A percentile compares a stretch with the other conserved stretches of the same genome.
Evolutionary conservation across 352 stramenopile genomes (phyloP).

Genomic region (Phytophthora crassamura): DNA sequence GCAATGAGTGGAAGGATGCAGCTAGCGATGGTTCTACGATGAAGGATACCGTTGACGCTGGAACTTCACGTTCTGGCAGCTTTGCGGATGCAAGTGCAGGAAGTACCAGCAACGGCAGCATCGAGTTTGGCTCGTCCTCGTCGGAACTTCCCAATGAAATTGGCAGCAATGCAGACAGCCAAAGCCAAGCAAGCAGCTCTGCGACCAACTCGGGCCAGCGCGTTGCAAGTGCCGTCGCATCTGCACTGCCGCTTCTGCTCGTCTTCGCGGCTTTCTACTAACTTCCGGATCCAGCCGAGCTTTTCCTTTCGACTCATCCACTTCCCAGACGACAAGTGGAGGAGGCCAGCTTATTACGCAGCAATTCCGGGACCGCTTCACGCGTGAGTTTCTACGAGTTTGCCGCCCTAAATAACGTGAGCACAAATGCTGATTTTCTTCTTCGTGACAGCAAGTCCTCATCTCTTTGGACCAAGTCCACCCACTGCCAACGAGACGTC

Average conservation of each 20-base stretch:
- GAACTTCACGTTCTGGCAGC: neutral
- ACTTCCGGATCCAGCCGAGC: neutral
- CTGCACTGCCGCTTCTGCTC: neutral
- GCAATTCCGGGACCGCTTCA: no score
- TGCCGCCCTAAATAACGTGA: no score
- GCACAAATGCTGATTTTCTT: no score
- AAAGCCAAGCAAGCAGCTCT: neutral
- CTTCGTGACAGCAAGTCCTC: no score
- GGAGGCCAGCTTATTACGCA: no score
- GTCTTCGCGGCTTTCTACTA: neutral
- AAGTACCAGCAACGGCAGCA: neutral
- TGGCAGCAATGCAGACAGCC: neutral
- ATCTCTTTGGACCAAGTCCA: no score
- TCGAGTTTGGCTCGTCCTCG: slow-evolving; percentile 5
- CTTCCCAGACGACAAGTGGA: no score
- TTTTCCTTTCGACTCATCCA: no score
- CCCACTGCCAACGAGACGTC: no score
- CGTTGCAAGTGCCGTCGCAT: neutral
- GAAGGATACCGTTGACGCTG: neutral
- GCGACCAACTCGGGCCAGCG: neutral
- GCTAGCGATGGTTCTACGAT: neutral
- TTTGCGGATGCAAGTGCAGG: neutral
- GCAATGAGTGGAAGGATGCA: neutral
- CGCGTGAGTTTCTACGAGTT: no score
- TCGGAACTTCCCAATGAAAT: neutral